Percentiles rank a stretch among this genome's conserved stretches.
Evolutionary conservation across 148 eudicot genomes (phyloP).

Genomic region (Euryodendron excelsum): DNA sequence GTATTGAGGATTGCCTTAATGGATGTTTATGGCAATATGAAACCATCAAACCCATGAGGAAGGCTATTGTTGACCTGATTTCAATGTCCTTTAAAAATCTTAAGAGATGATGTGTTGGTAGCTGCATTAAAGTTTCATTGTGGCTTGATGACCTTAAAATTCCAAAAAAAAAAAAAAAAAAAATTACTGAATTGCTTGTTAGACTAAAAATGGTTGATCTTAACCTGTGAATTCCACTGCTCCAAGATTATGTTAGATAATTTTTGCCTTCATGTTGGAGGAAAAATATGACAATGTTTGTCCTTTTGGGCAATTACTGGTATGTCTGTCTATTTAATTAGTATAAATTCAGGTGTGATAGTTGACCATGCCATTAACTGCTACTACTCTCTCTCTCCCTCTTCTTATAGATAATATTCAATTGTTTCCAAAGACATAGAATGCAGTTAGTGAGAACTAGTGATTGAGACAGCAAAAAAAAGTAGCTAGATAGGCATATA

Average conservation of each 20-base stretch:
- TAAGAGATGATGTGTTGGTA: too few relatives aligned
- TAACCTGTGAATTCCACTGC: neutral
- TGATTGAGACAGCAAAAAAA: too few relatives aligned
- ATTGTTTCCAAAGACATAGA: too few relatives aligned
- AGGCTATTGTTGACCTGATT: too few relatives aligned
- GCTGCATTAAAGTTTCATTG: neutral
- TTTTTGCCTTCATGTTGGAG: neutral
- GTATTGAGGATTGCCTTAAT: too few relatives aligned
- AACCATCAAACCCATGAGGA: too few relatives aligned
- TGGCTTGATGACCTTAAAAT: neutral
- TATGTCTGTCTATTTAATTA: neutral
- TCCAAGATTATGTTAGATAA: neutral
- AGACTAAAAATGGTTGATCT: neutral
- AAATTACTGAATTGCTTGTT: neutral
- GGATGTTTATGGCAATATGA: too few relatives aligned
- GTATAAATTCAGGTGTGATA: neutral
- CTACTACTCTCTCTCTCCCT: too few relatives aligned
- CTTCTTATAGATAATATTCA: too few relatives aligned
- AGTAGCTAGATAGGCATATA: neutral
- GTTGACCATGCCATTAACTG: too few relatives aligned
- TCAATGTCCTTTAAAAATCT: too few relatives aligned
- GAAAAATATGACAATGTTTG: neutral
- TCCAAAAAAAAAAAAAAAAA: neutral
- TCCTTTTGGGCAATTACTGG: neutral
- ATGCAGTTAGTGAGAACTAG: too few relatives aligned